Base-by-base conservation (phyloP, 2,329 filamentous ascomycete species). In the Cadophora malorum region DNA sequence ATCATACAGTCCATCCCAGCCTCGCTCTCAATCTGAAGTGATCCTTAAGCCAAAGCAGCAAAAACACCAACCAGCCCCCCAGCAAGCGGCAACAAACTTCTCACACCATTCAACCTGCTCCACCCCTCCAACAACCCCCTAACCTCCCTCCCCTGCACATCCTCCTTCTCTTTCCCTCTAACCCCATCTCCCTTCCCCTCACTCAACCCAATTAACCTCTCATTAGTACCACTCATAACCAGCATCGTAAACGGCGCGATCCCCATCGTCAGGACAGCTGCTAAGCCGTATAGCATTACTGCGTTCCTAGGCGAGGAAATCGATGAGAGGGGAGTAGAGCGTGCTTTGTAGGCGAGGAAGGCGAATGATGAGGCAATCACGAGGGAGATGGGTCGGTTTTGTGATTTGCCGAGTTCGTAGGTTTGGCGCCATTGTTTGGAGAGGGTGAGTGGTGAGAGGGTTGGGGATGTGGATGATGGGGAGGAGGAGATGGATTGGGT, bases 191-290 rank as follows among this genome's bases (percentile, higher is more conserved):
- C 66, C 14, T 55, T 65, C 31, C 56, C 61, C n/a, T 71, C 67
- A 25, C 74, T 73, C 23, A 67, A 64, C 8, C 69, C 67, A 16
- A 66, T 52, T 5, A 69, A 38, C 41, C 41, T 56, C 31, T 66
- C 56, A 53, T 69, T 69, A 2, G 64, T 66, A 2, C 25, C 16
- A 9, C 25, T 45, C 67, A 69, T 69, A 23, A 59, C 33, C 21
- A 69, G 31, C 28, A 59, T 4, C 38, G 67, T 69, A 35, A 50
- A 69, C 10, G 67, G 67, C 23, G 65, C 58, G 25, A 69, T 69
- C 1, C 63, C 64, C 41, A 66, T 23, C 19, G 67, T 66, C 38
- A 63, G 23, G 19, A 66, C 16, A n/a, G 63, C 67, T 4, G 67
- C 67, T 14, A 66, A 6, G 8, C 59, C 47, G 47, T 69, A 69